Percentiles rank a stretch among this genome's conserved stretches.
Evolutionary conservation across 768 basidiomycete genomes (phyloP).

Genomic region (Hysterangium stoloniferum): DNA sequence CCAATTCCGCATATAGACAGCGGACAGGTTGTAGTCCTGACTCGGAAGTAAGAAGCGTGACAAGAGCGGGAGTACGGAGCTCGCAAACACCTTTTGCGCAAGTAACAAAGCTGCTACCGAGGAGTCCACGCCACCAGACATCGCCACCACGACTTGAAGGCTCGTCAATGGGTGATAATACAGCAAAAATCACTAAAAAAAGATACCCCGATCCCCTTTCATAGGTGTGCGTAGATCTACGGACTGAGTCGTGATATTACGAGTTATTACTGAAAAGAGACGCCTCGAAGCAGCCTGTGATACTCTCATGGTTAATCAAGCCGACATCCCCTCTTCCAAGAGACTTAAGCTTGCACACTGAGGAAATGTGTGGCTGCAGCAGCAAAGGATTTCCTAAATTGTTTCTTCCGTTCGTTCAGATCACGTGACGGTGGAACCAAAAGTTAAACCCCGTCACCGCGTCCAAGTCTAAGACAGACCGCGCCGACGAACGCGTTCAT

Average conservation of each 20-base stretch:
- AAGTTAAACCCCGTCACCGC: background rate
- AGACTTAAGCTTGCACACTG: no score
- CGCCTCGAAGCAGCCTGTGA: background rate
- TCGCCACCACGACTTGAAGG: slow-evolving; percentile 73
- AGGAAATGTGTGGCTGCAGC: no score
- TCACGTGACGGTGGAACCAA: background rate
- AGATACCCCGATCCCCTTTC: slow-evolving; percentile 1
- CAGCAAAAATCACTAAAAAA: no score
- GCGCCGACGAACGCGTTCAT: no score
- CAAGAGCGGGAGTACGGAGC: slow-evolving; percentile 12
- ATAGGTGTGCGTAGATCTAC: background rate
- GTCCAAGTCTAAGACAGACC: background rate
- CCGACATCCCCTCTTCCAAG: no score
- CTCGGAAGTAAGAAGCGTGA: background rate
- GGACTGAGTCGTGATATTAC: background rate
- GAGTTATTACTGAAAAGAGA: background rate
- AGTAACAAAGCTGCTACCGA: slow-evolving; percentile 79
- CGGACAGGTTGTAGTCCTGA: slow-evolving; percentile 79
- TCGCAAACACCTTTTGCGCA: slow-evolving; percentile 53
- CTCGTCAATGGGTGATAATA: background rate
- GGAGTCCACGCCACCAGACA: slow-evolving; percentile 96
- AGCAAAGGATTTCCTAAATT: no score
- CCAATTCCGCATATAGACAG: slow-evolving; percentile 97
- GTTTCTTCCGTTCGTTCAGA: no score
- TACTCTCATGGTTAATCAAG: no score